Evolutionary conservation across 352 stramenopile genomes (phyloP), one percentile per base, ranked within the genome.

Genomic region (Globisporangium nunn): DNA sequence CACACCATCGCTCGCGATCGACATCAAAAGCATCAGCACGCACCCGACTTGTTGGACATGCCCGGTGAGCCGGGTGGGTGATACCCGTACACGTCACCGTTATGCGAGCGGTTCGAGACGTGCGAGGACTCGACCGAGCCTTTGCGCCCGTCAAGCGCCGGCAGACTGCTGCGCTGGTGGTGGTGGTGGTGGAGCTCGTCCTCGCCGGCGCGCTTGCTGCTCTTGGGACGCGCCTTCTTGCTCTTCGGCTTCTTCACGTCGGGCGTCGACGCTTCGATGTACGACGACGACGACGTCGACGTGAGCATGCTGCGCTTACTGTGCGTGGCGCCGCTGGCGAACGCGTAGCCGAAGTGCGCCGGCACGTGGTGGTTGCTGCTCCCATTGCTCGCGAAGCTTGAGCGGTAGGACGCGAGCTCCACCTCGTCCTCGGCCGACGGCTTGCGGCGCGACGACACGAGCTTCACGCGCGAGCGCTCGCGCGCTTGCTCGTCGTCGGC

Each of bases 401-500:
- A 69, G 41, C 68, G 69, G 43, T 62, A 56, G 18, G 59, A 52
- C 46, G 75, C 66, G 45, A 62, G 29, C 15, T 65, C 62, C 40
- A 78, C 56, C 40, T 72, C 67, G 45, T 53, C 50, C 43, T 74
- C 69, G 30, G 50, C 44, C 8, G 74, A 81, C 8, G 63, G 74
- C 15, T 72, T 68, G 49, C 74, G 52, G 8, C 74, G 72, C 52
- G 66, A 63, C 6, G 68, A 78, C 44, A 85, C 70, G 15, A 77
- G 70, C 39, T 73, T 59, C n/a, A 85, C 74, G 8, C 74, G 74
- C 10, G 74, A 75, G 17, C 65, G 72, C 49, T 74, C 54, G 30
- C 54, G 48, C 17, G 70, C 66, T 3, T 72, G 64, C 1, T 71
- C 63, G 23, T 73, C 55, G 10, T 17, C 53, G n/a, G 43, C 23